phyloP scores from a whole-genome alignment of 2,329 filamentous ascomycete genomes.

The Ophiocordyceps camponoti-rufipedis region DNA sequence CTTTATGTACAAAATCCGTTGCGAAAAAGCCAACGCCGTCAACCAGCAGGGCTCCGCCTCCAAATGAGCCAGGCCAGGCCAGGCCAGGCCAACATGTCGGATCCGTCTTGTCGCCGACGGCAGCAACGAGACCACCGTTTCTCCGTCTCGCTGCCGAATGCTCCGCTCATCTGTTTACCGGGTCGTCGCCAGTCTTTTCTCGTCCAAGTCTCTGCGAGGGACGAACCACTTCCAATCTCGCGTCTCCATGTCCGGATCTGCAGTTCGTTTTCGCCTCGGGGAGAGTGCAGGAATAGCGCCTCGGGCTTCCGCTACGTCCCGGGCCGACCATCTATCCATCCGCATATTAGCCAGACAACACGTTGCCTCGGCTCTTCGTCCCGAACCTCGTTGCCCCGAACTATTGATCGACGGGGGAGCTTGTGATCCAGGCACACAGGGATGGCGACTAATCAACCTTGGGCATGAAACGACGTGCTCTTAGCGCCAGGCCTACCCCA shows the following conservation, averaged over 20 bases:
- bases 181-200: no score
- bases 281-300: neutral
- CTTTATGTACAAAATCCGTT: slow-evolving; percentile 49
- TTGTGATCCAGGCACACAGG: neutral
- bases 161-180: no score
- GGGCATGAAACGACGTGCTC: neutral
- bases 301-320: neutral
- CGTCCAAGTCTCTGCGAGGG: neutral
- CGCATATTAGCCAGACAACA: neutral
- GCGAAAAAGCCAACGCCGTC: slow-evolving; percentile 11
- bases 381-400: no score
- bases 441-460: neutral
- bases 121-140: no score
- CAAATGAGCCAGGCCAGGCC: neutral
- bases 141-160: no score
- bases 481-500: neutral
- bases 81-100: no score
- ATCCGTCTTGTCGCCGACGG: no score
- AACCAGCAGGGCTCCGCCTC: slow-evolving; percentile 6
- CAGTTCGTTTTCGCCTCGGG: neutral
- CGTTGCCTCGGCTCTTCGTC: neutral
- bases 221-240: neutral
- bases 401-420: neutral
- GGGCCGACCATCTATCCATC: neutral
- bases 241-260: neutral